Conservation (phyloP, 352 stramenopile genomes). For the Phytophthora parvispora region DNA sequence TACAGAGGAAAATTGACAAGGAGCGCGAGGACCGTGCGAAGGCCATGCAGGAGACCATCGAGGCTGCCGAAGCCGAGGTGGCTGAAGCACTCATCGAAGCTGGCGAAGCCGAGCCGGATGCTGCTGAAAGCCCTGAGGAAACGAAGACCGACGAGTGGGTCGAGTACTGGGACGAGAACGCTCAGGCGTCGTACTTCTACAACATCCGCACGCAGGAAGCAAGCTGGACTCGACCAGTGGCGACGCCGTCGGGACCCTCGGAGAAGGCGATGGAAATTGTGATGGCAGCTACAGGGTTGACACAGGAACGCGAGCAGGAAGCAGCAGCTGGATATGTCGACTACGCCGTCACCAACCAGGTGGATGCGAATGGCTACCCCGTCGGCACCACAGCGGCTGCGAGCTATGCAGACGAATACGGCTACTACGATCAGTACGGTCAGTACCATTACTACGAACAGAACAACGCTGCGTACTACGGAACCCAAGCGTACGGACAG, state of each 20-base stretch:
- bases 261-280: slow-evolving; percentile 51
- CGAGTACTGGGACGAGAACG: slow-evolving; percentile 93
- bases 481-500: slow-evolving; percentile 23
- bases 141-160: slow-evolving; percentile 79
- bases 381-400: slow-evolving; percentile 16
- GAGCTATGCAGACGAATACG: slow-evolving; percentile 78
- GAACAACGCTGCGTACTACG: slow-evolving; percentile 46
- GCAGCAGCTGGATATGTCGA: slow-evolving; percentile 38
- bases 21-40: slow-evolving; percentile 69
- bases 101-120: slow-evolving; percentile 15
- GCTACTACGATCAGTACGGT: slow-evolving; percentile 85
- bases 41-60: slow-evolving; percentile 64
- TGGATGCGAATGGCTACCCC: slow-evolving; percentile 44
- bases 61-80: slow-evolving; percentile 69
- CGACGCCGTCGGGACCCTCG: slow-evolving; percentile 27
- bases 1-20: slow-evolving; percentile 74
- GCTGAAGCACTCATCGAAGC: slow-evolving; percentile 44
- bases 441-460: slow-evolving; percentile 90
- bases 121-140: slow-evolving; percentile 5
- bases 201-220: slow-evolving; percentile 91
- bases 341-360: slow-evolving; percentile 48
- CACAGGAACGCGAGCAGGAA: slow-evolving; percentile 18
- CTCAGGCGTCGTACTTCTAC: slow-evolving; percentile 91
- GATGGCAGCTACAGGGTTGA: slow-evolving; percentile 33
- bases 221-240: slow-evolving; percentile 81